Evolutionary conservation across 768 basidiomycete species (phyloP), one percentile per base, ranked within the genome.

Genomic region (Tylopilus intermedius): DNA sequence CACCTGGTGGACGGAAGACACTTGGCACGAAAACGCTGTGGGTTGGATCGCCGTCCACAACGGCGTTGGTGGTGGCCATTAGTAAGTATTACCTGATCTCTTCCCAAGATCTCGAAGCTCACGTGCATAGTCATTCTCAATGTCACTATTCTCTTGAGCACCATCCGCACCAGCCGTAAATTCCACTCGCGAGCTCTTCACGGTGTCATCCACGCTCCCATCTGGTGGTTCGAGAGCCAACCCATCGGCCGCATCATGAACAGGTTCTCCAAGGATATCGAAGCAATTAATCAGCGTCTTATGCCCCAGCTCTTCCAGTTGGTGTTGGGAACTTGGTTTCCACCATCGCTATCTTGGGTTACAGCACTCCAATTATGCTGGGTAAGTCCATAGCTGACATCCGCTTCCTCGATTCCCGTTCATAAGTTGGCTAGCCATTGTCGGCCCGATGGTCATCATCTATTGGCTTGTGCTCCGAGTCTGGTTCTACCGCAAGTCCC

Each of bases 211-310:
- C 26, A 55, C 37, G 62, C 64, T 45, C 64, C 64, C 32, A 55
- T 65, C 39, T 66, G 64, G 64, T 65, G 64, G 64, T 66, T 66
- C 53, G 64, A 65, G 50, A 57, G 64, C 51, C 64, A 65, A 48
- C 73, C 72, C 9, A 71, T 70, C 33, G 79, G 78, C 0, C 71
- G 74, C 1, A 71, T 79, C 52, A 71, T 76, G 58, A 79, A 78
- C 57, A 69, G 79, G 9, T 72, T 80, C 50, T 73, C 73, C 37
- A 73, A 77, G 54, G 68, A 72, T 35, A 64, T 73, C 42, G 71
- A 71, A 38, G 61, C 70, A n/a, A 64, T 74, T 35, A 74, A 76
- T 47, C 71, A 72, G 58, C 64, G 67, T 35, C 62, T 69, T 33
- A 61, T 68, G 61, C 67, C 63, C 18, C 65, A 67, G 14, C 52